Evolutionary conservation across 331 rosid species (phyloP).

Genomic region (Spiraea crenata): DNA sequence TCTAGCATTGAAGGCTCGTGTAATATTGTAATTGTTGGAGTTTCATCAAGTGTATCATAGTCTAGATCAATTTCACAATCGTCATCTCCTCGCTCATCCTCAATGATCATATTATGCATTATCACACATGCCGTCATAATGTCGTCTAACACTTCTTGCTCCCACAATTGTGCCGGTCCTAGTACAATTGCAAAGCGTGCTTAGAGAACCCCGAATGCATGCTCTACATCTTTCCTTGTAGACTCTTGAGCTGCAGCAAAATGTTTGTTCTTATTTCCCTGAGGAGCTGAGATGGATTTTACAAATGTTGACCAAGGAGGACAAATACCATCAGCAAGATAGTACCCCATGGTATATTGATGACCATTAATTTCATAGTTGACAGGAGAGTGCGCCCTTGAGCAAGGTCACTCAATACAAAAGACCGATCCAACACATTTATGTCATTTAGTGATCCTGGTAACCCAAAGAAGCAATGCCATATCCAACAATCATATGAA

Average conservation of each 20-base stretch:
- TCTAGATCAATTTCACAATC: background rate
- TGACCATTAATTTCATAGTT: background rate
- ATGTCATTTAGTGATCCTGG: background rate
- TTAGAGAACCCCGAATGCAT: slow-evolving; percentile 3
- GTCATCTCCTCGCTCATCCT: background rate
- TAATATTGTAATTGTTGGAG: no score
- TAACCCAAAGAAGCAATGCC: no score
- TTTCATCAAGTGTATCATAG: background rate
- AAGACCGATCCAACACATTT: background rate
- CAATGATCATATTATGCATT: background rate
- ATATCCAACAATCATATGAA: no score
- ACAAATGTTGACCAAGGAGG: background rate
- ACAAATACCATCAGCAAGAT: background rate
- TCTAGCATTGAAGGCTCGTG: background rate
- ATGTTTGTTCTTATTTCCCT: background rate
- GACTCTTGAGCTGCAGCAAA: background rate
- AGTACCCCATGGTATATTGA: background rate
- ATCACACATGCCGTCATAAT: background rate
- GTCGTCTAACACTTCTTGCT: background rate
- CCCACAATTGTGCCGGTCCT: background rate
- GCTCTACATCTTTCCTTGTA: background rate
- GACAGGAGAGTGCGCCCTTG: background rate
- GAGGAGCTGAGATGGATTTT: background rate
- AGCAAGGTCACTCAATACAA: background rate
- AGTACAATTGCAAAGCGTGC: background rate